Evolutionary conservation across 306 rosid species (phyloP), one percentile per base, ranked within the genome.

Genomic region (Cucumis cinereus): DNA sequence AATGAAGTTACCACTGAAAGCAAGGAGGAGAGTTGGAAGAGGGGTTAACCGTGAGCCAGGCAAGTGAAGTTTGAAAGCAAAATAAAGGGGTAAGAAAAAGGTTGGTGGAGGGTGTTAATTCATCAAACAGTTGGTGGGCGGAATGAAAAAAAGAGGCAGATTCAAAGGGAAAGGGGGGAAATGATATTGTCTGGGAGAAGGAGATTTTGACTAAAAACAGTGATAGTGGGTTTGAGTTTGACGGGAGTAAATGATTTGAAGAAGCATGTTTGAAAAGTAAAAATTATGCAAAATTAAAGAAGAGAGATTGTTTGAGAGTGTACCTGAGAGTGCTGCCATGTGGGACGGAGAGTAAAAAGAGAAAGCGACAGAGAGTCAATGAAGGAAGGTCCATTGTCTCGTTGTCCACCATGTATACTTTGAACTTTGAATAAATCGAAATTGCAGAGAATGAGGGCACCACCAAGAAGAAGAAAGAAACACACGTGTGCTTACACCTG

Each of bases 181-280:
- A 24, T 15, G 58, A 70, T 47, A 8, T 24, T 45, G 75, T 47
- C 9, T 71, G 57, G 57, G 59, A 45, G n/a, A 53, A 11, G 3
- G 58, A 28, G 75, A 49, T 49, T 45, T 71, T 71, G 75, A 71
- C 75, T 35, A 71, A 59, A 71, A 71, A 71, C 59, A 49, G 75
- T 71, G 24, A 22, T 50, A 5, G 55, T 15, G 16, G 38, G 59
- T 16, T 14, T 16, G 59, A 47, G 38, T 47, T 70, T 70, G 75
- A 70, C 75, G 36, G 75, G 41, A 70, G 41, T 71, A 26, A 71
- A 71, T 47, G 75, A 30, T 16, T 47, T 49, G n/a, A 40, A 23
- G 20, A 43, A 14, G 20, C 19, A 35, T 63, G 24, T 63, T 63
- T 20, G 9, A 8, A 62, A 63, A 63, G 19, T 10, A 17, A 68